Conservation (phyloP, 805 yeast genomes). For the Jamesozyma lodderae region DNA sequence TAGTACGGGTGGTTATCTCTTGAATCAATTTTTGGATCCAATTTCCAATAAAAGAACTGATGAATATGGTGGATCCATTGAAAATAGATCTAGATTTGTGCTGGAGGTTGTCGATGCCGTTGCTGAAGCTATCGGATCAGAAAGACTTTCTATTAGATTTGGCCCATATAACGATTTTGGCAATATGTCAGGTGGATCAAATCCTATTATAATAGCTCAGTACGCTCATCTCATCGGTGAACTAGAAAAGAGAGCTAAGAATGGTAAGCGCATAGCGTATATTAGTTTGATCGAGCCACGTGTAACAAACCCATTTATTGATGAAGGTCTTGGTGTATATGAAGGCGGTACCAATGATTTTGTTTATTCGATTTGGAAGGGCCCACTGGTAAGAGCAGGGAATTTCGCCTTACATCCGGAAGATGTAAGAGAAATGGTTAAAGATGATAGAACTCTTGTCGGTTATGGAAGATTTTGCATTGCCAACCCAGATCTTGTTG, state of each 20-base stretch:
- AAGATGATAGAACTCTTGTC: constrained; percentile 12
- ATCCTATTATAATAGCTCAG: constrained; percentile 29
- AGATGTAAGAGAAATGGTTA: constrained; percentile 6
- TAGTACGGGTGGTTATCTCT: constrained; percentile 54
- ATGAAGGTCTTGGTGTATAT: constrained; percentile 20
- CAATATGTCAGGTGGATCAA: constrained; percentile 28
- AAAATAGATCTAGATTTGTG: constrained; percentile 36
- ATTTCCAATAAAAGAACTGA: constrained; percentile 37
- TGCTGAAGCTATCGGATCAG: constrained; percentile 42
- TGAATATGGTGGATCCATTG: constrained; percentile 44
- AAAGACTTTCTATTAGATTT: constrained; percentile 38
- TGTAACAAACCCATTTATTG: constrained; percentile 15
- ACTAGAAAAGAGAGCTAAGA: constrained; percentile 30
- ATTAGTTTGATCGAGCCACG: constrained; percentile 37
- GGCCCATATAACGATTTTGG: constrained; percentile 37
- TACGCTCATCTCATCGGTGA: constrained; percentile 32
- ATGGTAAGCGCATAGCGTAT: constrained; percentile 32
- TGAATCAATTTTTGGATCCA: constrained; percentile 44
- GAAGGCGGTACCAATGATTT: constrained; percentile 29
- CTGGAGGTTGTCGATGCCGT: constrained; percentile 42
- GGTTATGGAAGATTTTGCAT: constrained; percentile 41
- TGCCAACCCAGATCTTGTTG: constrained; percentile 48
- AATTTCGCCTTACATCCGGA: constrained; percentile 22
- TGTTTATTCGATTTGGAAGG: constrained; percentile 35
- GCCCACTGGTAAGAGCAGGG: constrained; percentile 35